phyloP scores from a whole-genome alignment of 495 filamentous ascomycete species.

The Penicillium lividum region DNA sequence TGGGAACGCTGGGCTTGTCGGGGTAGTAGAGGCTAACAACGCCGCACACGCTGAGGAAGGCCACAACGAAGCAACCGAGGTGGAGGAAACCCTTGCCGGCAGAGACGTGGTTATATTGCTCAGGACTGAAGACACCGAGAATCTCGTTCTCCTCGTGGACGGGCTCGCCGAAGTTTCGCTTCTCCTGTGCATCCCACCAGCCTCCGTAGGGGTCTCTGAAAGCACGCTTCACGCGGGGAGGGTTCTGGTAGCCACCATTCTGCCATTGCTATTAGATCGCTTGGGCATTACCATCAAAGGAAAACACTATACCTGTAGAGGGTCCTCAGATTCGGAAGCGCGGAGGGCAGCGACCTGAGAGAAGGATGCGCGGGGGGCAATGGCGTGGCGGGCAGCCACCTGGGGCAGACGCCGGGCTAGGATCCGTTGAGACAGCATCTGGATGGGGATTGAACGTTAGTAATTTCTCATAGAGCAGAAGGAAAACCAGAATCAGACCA shows the following conservation, averaged over 20 bases:
- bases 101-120: slow-evolving; percentile 84
- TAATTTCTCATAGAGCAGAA: slow-evolving; percentile 2
- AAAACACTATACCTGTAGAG: slow-evolving; percentile 65
- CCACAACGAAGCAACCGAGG: slow-evolving; percentile 70
- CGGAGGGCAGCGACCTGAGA: slow-evolving; percentile 53
- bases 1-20: slow-evolving; percentile 77
- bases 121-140: slow-evolving; percentile 83
- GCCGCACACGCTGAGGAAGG: slow-evolving; percentile 69
- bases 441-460: slow-evolving; percentile 23
- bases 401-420: slow-evolving; percentile 49
- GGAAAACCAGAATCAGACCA: not conserved
- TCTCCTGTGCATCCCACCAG: slow-evolving; percentile 98
- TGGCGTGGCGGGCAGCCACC: slow-evolving; percentile 47
- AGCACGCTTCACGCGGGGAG: slow-evolving; percentile 76
- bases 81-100: slow-evolving; percentile 71
- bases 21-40: slow-evolving; percentile 75
- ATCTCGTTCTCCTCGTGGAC: slow-evolving; percentile 97
- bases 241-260: slow-evolving; percentile 94
- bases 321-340: slow-evolving; percentile 69
- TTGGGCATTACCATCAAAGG: not conserved
- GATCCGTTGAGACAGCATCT: slow-evolving; percentile 72
- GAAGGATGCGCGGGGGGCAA: slow-evolving; percentile 53
- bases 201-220: slow-evolving; percentile 89
- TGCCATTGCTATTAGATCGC: slow-evolving; percentile 37
- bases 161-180: slow-evolving; percentile 92